Conservation (phyloP, 768 basidiomycete species). For the Neoboletus subvelutipes region DNA sequence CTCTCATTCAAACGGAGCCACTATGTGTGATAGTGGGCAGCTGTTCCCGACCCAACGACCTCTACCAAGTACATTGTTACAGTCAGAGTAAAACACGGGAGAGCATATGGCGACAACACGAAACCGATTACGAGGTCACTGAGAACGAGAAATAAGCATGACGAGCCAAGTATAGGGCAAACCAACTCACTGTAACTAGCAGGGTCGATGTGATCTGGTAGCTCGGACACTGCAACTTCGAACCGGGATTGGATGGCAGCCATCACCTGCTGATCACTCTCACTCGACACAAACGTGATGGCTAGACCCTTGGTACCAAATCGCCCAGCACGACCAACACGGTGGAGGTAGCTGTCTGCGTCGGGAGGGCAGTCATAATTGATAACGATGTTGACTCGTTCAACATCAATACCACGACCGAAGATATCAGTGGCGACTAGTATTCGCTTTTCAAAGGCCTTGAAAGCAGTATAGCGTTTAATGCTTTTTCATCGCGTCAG, state of each 20-base stretch:
- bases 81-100: conserved; percentile 9
- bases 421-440: conserved; percentile 99
- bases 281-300: conserved; percentile 93
- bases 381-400: conserved; percentile 98
- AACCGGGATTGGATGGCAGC: conserved; percentile 92
- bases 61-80: conserved; percentile 27
- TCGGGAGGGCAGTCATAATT: conserved; percentile 98
- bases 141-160: background rate
- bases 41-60: conserved; percentile 2
- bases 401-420: conserved; percentile 98
- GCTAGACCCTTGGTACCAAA: conserved; percentile 99
- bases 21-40: conserved; percentile 3
- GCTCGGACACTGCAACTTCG: conserved; percentile 93
- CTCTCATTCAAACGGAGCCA: conserved; percentile 6
- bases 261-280: conserved; percentile 93
- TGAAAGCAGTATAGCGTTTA: conserved; percentile 94
- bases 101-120: conserved; percentile 10
- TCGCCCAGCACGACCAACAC: conserved; percentile 98
- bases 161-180: background rate
- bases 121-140: conserved; percentile 47
- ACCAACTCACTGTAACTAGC: conserved; percentile 85
- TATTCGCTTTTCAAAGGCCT: conserved; percentile 99
- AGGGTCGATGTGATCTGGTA: conserved; percentile 92
- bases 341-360: conserved; percentile 97
- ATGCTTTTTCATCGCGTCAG: conserved; percentile 55